These are phyloP conservation scores for Flagelloscypha sp. DNA, from an alignment of 768 basidiomycete species.

Conservation along the genomic window DNA sequence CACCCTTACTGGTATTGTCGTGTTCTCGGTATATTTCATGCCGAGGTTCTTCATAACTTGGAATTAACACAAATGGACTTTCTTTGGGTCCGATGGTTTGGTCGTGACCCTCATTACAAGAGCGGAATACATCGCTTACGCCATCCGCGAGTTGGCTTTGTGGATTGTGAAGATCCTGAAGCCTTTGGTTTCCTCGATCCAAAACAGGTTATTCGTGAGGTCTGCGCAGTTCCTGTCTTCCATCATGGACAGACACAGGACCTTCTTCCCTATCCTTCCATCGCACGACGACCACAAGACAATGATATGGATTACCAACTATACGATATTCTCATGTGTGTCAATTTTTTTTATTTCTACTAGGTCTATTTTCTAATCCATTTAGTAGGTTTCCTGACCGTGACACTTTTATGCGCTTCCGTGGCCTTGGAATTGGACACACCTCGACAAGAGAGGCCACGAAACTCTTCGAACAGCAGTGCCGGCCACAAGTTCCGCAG, in stretches of 20 bases:
- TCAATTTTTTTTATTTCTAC: conserved; percentile 3
- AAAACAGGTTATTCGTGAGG: conserved; percentile 24
- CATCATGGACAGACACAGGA: conserved; percentile 11
- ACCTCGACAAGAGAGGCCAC: conserved; percentile 4
- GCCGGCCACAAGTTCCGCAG: no score
- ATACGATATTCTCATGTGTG: conserved; percentile 28
- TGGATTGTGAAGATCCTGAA: conserved; percentile 16
- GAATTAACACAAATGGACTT: conserved; percentile 24
- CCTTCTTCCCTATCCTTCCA: conserved; percentile 9
- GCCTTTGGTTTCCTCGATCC: conserved; percentile 44
- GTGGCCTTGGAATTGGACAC: conserved; percentile 23
- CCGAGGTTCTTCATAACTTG: conserved; percentile 12
- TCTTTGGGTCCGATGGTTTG: conserved; percentile 34
- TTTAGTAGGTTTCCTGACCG: conserved; percentile 21
- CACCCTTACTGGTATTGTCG: conserved; percentile 30
- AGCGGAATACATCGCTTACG: conserved; percentile 19
- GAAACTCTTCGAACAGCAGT: background rate
- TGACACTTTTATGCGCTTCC: conserved; percentile 22
- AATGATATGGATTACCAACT: conserved; percentile 21
- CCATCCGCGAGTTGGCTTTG: conserved; percentile 31
- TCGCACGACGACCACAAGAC: conserved; percentile 6
- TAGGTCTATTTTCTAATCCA: conserved; percentile 2
- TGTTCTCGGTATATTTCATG: conserved; percentile 23
- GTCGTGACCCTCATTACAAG: conserved; percentile 15
- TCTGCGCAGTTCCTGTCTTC: conserved; percentile 37